Evolutionary conservation across 768 basidiomycete species (phyloP).

Genomic region (Galerina sulciceps): DNA sequence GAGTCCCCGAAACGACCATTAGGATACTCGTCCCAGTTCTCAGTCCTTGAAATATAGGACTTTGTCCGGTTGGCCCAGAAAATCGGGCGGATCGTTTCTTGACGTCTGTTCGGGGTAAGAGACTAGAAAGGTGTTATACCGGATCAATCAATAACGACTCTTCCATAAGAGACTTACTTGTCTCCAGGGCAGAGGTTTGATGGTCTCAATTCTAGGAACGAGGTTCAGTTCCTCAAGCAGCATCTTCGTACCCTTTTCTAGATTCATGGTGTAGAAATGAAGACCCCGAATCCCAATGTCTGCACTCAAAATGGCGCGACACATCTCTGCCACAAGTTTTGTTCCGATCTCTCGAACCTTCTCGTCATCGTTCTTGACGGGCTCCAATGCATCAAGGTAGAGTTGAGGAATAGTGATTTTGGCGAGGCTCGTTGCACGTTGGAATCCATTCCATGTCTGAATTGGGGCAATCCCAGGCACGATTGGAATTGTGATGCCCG

Average conservation of each 20-base stretch:
- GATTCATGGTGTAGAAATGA: constrained; percentile 97
- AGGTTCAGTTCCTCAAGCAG: constrained; percentile 90
- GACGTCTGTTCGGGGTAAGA: constrained; percentile 88
- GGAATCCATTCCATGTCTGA: constrained; percentile 96
- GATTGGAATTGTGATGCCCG: constrained; percentile 88
- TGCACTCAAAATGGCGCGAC: constrained; percentile 79
- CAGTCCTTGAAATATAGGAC: constrained; percentile 94
- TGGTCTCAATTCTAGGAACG: constrained; percentile 84
- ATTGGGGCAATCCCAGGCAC: constrained; percentile 95
- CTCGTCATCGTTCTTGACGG: constrained; percentile 91
- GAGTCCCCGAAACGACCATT: constrained; percentile 99
- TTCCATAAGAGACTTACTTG: constrained; percentile 61
- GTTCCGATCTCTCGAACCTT: constrained; percentile 91
- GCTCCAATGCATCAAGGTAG: constrained; percentile 79
- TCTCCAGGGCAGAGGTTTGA: constrained; percentile 97
- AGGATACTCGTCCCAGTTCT: constrained; percentile 99
- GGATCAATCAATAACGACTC: constrained; percentile 52
- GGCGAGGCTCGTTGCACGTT: constrained; percentile 78
- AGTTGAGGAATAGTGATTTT: constrained; percentile 78
- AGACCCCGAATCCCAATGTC: constrained; percentile 85
- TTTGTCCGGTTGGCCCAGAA: constrained; percentile 98
- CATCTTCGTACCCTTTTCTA: constrained; percentile 96
- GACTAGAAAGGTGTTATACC: constrained; percentile 52
- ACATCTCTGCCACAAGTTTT: constrained; percentile 95
- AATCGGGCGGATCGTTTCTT: constrained; percentile 94